A percentile compares a stretch with the other conserved stretches of the same genome.
phyloP scores from a whole-genome alignment of 306 rosid genomes.

The Gleditsia sinensis region DNA sequence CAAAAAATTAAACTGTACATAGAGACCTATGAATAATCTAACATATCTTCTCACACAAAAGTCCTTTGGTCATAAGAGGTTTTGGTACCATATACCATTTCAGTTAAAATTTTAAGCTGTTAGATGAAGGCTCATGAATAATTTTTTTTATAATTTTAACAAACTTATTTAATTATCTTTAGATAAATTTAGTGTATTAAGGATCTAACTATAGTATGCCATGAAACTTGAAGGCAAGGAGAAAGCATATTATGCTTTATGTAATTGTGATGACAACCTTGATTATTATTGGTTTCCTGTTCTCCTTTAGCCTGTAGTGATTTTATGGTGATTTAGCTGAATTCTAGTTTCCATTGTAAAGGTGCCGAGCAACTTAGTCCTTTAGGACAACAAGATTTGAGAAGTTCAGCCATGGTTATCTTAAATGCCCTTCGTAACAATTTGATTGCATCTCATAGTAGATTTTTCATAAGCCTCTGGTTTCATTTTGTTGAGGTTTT shows the following conservation, averaged over 20 bases:
- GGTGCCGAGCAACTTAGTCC: neutral
- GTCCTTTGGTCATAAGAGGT: too few relatives aligned
- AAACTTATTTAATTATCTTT: slow-evolving; percentile 24
- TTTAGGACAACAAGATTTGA: neutral
- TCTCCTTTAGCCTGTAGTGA: neutral
- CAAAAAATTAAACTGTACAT: too few relatives aligned
- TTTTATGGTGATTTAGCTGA: slow-evolving; percentile 12
- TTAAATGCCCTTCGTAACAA: neutral
- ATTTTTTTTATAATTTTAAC: too few relatives aligned
- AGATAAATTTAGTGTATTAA: neutral
- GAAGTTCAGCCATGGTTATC: neutral
- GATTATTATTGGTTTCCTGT: neutral
- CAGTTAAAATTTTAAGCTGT: too few relatives aligned
- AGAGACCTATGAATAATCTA: too few relatives aligned
- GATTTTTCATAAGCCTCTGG: neutral
- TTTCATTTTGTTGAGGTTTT: neutral
- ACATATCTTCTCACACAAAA: too few relatives aligned
- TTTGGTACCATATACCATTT: too few relatives aligned
- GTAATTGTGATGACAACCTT: neutral
- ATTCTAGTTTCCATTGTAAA: neutral
- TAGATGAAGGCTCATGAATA: too few relatives aligned
- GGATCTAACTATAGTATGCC: slow-evolving; percentile 15
- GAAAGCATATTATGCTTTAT: slow-evolving; percentile 4
- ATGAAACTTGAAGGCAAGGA: neutral
- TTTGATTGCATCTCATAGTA: neutral